phyloP scores from a whole-genome alignment of 768 basidiomycete genomes.

The Tubosaeta sp. region DNA sequence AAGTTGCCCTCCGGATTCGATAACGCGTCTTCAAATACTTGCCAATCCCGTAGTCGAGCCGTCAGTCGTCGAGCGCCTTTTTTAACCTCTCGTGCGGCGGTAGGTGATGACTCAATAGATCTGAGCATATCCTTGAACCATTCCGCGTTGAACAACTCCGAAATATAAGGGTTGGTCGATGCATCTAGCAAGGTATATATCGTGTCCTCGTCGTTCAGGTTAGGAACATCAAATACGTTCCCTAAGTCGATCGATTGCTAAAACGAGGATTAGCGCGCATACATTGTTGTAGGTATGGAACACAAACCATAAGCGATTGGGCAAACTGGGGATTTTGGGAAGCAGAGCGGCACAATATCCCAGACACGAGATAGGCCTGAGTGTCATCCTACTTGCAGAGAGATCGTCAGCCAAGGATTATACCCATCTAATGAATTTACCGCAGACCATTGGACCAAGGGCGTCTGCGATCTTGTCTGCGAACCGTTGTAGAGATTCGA shows the following conservation, averaged over 20 bases:
- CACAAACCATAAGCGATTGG: slow-evolving; percentile 42
- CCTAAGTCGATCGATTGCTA: slow-evolving; percentile 58
- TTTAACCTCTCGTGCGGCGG: slow-evolving; percentile 38
- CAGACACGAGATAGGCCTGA: slow-evolving; percentile 59
- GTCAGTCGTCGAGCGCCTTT: slow-evolving; percentile 45
- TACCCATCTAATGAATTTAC: not conserved
- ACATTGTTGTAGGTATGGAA: too few species aligned
- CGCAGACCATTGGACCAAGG: slow-evolving; percentile 54
- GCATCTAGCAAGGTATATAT: slow-evolving; percentile 60
- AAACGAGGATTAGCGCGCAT: slow-evolving; percentile 7
- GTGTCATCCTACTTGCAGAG: slow-evolving; percentile 39
- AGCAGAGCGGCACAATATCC: slow-evolving; percentile 58
- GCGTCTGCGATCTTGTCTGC: slow-evolving; percentile 51
- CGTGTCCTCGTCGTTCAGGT: slow-evolving; percentile 50
- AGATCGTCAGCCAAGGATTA: slow-evolving; percentile 2
- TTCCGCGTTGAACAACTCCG: slow-evolving; percentile 44
- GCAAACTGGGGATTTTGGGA: slow-evolving; percentile 55
- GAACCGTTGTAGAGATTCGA: slow-evolving; percentile 50
- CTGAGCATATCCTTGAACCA: slow-evolving; percentile 25
- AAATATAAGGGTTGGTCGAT: slow-evolving; percentile 59
- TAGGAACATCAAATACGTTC: slow-evolving; percentile 49
- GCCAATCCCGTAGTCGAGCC: slow-evolving; percentile 55
- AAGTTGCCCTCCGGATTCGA: slow-evolving; percentile 52
- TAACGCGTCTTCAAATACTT: slow-evolving; percentile 56
- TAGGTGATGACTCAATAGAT: slow-evolving; percentile 26